A percentile compares a stretch with the other conserved stretches of the same genome.
phyloP scores from a whole-genome alignment of 371 early-diverging fungal species.

The Chytridium lagenaria region DNA sequence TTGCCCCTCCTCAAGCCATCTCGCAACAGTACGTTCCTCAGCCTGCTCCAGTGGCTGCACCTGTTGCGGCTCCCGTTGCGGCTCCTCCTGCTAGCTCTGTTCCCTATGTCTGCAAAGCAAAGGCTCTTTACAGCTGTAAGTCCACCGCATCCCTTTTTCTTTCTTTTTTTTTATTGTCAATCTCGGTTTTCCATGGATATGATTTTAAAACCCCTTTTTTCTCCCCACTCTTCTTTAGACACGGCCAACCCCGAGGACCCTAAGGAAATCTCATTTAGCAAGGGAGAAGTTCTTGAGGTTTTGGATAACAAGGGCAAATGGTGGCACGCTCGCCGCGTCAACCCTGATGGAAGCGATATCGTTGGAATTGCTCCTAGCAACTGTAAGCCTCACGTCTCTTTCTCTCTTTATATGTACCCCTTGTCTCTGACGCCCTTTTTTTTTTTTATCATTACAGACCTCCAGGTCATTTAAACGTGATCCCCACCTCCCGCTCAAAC shows the following conservation, averaged over 20 bases:
- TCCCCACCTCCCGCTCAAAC: neutral
- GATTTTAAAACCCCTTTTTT: conserved; percentile 1
- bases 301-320: conserved; percentile 92
- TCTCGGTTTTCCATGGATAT: conserved; percentile 23
- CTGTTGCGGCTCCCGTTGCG: conserved; percentile 42
- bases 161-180: conserved; percentile 21
- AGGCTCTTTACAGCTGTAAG: conserved; percentile 63
- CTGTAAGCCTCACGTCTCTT: conserved; percentile 51
- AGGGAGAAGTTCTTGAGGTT: conserved; percentile 86
- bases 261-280: conserved; percentile 89
- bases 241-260: conserved; percentile 85
- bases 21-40: neutral
- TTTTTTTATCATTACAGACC: neutral
- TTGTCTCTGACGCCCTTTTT: neutral
- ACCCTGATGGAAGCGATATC: conserved; percentile 65
- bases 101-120: conserved; percentile 59
- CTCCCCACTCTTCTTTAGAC: conserved; percentile 24
- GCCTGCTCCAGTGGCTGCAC: conserved; percentile 24
- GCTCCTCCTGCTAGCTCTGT: conserved; percentile 35
- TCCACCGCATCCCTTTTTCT: conserved; percentile 29
- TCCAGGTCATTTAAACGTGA: neutral
- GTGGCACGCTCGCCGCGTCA: conserved; percentile 88
- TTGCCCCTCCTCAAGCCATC: too few species aligned
- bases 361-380: conserved; percentile 93
- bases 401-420: neutral